These are phyloP conservation scores for Paracoccidioides lutzii DNA, from an alignment of 2,329 filamentous ascomycete species.

Conservation along the genomic window DNA sequence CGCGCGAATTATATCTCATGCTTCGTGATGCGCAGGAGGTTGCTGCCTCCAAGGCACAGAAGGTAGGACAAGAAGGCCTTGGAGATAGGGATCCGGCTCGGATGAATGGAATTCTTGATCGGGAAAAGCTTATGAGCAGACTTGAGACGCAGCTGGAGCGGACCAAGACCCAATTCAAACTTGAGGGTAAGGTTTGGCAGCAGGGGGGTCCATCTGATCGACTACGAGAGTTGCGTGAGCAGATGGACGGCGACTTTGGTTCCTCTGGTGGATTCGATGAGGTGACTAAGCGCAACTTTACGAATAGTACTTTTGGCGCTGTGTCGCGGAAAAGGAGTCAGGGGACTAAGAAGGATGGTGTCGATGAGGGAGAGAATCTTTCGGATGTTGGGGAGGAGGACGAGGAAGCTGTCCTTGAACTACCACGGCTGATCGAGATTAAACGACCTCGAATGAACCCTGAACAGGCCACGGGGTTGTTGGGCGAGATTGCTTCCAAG, in stretches of 20 bases:
- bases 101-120: constrained; percentile 86
- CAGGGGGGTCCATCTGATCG: constrained; percentile 83
- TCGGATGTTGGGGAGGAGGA: constrained; percentile 42
- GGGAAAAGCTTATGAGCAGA: constrained; percentile 81
- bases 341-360: constrained; percentile 27
- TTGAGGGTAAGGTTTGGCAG: constrained; percentile 85
- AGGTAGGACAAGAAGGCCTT: constrained; percentile 37
- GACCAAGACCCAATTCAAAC: constrained; percentile 94
- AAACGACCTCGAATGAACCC: constrained; percentile 51
- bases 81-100: constrained; percentile 56
- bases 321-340: constrained; percentile 46
- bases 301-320: constrained; percentile 60
- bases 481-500: constrained; percentile 62
- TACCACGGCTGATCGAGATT: constrained; percentile 66
- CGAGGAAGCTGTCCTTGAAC: constrained; percentile 59
- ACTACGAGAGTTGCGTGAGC: constrained; percentile 77
- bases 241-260: constrained; percentile 66
- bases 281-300: constrained; percentile 50
- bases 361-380: constrained; percentile 24
- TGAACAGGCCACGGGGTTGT: constrained; percentile 52
- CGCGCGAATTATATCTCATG: constrained; percentile 94
- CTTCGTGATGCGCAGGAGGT: constrained; percentile 93
- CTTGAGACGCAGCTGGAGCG: constrained; percentile 91
- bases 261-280: constrained; percentile 38
- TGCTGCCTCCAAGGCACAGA: constrained; percentile 72